Base-by-base conservation (phyloP, 345 rosid genomes). In the Murraya paniculata region DNA sequence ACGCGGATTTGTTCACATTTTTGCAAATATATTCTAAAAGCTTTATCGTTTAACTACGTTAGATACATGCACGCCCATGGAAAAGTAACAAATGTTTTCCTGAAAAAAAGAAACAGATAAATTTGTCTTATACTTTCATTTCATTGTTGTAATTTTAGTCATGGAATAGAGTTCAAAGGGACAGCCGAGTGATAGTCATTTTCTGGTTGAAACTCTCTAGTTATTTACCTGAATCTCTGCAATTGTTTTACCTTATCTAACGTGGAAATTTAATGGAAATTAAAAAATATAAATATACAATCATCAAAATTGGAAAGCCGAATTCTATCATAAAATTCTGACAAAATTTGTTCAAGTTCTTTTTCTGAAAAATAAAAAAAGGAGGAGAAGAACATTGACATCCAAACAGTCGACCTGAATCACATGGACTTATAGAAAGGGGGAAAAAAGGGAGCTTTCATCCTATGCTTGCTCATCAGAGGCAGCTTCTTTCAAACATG, bases 401-500 rank as follows among this genome's bases (percentile, higher is more conserved):
- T 57, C 65, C 59, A 53, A 65, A 69, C n/a, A 14, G 16, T 56
- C 71, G 36, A n/a, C 31, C 70, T 78, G 36, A 27, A 64, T 16
- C 33, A 64, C 25, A 45, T 11, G 4, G 31, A 22, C 5, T 28
- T 24, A 64, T 30, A 64, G 25, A 50, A 78, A 65, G 19, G 36
- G 36, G 41, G 36, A 50, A 35, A 10, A 69, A 16, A 4, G 8
- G 18, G 9, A 45, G 13, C 70, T 60, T 4, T 45, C 35, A 33
- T 67, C 73, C 85, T 86, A 90, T 71, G 86, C 90, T 24, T 85
- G 81, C 18, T 87, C 78, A 57, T 86, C 85, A 24, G 90, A 86
- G 22, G 91, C 93, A 57, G 94, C 79, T 50, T 91, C 93, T 84
- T 92, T 90, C 82, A 95, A 82, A 79, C 97, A 92, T 73, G 88